Evolutionary conservation across 768 basidiomycete species (phyloP).

Genomic region (Tephrocybe sp.): DNA sequence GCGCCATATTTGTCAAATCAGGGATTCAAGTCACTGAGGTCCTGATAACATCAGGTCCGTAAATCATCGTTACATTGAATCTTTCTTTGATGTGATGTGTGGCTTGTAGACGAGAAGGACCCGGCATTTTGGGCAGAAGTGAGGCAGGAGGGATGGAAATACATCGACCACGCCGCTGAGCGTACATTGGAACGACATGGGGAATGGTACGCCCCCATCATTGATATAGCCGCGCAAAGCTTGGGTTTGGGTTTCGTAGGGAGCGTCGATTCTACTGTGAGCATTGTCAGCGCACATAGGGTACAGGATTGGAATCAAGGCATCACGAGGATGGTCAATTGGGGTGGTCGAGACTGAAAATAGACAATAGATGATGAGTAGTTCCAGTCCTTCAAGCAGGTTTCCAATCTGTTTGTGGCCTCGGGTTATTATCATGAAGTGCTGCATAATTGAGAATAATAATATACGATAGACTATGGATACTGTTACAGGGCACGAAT

Average conservation of each 20-base stretch:
- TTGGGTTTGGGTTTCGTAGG: conserved; percentile 56
- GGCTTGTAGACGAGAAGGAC: conserved; percentile 39
- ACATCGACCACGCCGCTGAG: conserved; percentile 36
- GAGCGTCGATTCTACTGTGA: conserved; percentile 54
- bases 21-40: conserved; percentile 32
- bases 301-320: conserved; percentile 60
- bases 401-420: no score
- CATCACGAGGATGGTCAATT: conserved; percentile 28
- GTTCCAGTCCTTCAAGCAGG: no score
- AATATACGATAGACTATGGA: no score
- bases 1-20: conserved; percentile 29
- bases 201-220: conserved; percentile 46
- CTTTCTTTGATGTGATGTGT: background rate
- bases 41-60: conserved; percentile 40
- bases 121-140: conserved; percentile 40
- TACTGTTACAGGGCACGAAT: no score
- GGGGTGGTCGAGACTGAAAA: conserved; percentile 15
- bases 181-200: conserved; percentile 33
- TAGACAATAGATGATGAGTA: no score
- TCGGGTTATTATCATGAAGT: no score
- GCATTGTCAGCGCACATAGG: conserved; percentile 46
- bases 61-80: background rate
- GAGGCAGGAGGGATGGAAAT: conserved; percentile 39
- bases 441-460: no score
- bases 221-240: conserved; percentile 58